Conservation (phyloP, 75 land plant genomes). For the Picea sitchensis region DNA sequence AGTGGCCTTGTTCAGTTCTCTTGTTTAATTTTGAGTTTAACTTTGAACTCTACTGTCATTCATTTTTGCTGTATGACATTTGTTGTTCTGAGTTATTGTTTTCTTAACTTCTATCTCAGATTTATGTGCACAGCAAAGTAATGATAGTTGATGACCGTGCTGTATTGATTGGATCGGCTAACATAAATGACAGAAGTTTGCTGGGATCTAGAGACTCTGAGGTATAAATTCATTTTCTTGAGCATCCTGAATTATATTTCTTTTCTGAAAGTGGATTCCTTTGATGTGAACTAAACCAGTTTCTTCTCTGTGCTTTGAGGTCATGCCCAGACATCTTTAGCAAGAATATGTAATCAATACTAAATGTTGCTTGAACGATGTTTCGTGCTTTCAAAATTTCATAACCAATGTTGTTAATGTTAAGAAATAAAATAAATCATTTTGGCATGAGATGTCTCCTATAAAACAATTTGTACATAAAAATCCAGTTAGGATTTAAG, state of each 20-base stretch:
- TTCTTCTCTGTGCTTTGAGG: background rate
- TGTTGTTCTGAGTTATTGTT: constrained; percentile 2
- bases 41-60: background rate
- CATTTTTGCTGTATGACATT: background rate
- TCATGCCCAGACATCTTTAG: background rate
- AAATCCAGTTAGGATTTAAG: background rate
- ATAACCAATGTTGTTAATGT: background rate
- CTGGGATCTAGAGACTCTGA: constrained; percentile 97
- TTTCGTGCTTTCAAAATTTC: background rate
- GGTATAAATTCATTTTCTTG: constrained; percentile 30
- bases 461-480: background rate
- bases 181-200: constrained; percentile 95
- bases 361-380: background rate
- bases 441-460: background rate
- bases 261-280: background rate
- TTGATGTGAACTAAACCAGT: background rate
- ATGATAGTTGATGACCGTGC: constrained; percentile 90
- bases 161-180: constrained; percentile 91
- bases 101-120: constrained; percentile 40
- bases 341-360: background rate
- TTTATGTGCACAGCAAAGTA: constrained; percentile 97
- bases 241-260: background rate
- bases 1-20: background rate
- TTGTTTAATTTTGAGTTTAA: background rate
- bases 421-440: background rate